Evolutionary conservation across 176 grass and related monocot species (phyloP), one percentile per base, ranked within the genome.

Genomic region (Calamus simplicifolius): DNA sequence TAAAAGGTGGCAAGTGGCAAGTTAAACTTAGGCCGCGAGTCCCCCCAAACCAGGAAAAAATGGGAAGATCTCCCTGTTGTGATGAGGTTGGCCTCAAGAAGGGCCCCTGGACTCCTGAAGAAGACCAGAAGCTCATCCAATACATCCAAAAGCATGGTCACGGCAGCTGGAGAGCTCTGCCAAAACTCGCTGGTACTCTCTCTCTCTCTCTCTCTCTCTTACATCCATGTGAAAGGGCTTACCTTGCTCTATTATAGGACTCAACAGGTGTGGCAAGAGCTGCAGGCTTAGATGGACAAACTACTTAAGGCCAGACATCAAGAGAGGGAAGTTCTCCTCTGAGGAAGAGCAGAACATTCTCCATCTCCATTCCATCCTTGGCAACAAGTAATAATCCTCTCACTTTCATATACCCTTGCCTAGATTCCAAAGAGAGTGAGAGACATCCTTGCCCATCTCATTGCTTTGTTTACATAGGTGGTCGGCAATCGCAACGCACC

Each of bases 91-190:
- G 62, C 62, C 49, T 65, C 23, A 65, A 65, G 49, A 65, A 65
- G 25, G 62, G 62, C 27, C 62, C 62, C 49, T 65, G 62, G 62
- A 51, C 48, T n/a, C 62, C 62, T 29, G 62, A 65, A 52, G 62
- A 65, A 10, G 62, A 65, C 23, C 62, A 18, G 8, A 52, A 51
- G 5, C 48, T 65, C 4, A 25, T 65, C 48, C 23, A 65, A 25
- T 65, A 65, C 49, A 28, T 65, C 49, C 30, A 65, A 25, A 65
- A 51, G 62, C 48, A 65, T 25, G 62, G 62, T 23, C 62, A 65
- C 27, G 49, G 49, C 48, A 65, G 62, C 49, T 65, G 62, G 62
- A 65, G 62, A 52, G 62, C 62, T 23, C 62, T 65, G 26, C 25
- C 35, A 13, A 43, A 43, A 43, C 35, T 43, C 13, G 35, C 35